phyloP scores from a whole-genome alignment of 257 asterid species.

The Verbena officinalis region DNA sequence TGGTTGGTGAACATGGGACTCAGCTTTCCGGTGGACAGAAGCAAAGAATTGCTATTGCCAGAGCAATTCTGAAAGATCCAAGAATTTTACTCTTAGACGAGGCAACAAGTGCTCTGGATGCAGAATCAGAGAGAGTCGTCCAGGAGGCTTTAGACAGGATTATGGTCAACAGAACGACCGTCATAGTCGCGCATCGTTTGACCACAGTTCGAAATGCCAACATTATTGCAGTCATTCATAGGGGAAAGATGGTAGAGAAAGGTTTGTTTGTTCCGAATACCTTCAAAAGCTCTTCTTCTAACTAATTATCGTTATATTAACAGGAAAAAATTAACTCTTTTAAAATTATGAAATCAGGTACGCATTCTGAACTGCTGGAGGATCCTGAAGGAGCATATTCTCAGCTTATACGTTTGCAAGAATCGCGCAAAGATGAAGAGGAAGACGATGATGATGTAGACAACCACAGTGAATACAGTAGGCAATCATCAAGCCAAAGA shows the following conservation, averaged over 20 bases:
- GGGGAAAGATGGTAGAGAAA: conserved; percentile 78
- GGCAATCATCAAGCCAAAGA: conserved; percentile 62
- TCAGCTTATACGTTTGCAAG: conserved; percentile 62
- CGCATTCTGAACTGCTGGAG: conserved; percentile 51
- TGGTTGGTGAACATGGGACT: conserved; percentile 89
- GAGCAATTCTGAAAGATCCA: conserved; percentile 82
- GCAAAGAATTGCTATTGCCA: conserved; percentile 84
- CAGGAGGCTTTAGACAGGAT: conserved; percentile 88
- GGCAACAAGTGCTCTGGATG: conserved; percentile 92
- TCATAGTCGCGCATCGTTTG: conserved; percentile 83
- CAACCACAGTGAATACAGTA: conserved; percentile 39
- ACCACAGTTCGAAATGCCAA: conserved; percentile 81
- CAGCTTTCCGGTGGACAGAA: conserved; percentile 95
- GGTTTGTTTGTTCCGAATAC: conserved; percentile 34
- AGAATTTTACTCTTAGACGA: conserved; percentile 79
- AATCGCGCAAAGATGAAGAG: conserved; percentile 45
- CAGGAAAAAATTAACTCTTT: too few relatives aligned
- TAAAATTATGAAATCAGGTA: conserved; percentile 58
- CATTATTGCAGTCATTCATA: conserved; percentile 79
- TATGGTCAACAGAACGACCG: conserved; percentile 80
- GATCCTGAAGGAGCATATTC: conserved; percentile 66
- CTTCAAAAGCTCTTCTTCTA: neutral
- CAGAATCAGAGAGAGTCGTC: conserved; percentile 84
- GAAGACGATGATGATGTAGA: conserved; percentile 47
- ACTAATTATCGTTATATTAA: too few relatives aligned